Base-by-base conservation (phyloP, 169 alveolate species). In the Plasmodium billcollinsi region DNA sequence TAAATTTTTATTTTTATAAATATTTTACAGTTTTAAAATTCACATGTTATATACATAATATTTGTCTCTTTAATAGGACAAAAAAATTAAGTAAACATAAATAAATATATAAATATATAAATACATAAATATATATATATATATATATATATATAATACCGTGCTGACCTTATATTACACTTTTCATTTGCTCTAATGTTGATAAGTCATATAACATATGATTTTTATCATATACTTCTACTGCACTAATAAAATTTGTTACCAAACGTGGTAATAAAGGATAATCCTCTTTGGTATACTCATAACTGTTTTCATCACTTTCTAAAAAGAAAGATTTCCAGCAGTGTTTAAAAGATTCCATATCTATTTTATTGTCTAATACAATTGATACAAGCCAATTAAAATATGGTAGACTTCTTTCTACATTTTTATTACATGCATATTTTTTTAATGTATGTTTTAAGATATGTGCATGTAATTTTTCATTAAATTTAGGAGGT, bases 371-470 rank as follows among this genome's bases (percentile, higher is more conserved):
- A 69, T 83, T 83, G 12, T 70, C 54, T 33, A 83, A 49, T 11
- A 52, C 91, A 14, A 29, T 63, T 0, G 91, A 56, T 29, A 83
- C n/a, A 9, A 83, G 66, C 91, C 91, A 83, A 62, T 63, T 58
- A 49, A 83, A 83, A 47, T 67, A 83, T 0, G 43, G 65, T 5
- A 45, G 24, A 69, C 91, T 83, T 39, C 61, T 83, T 69, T 83
- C 91, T 18, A 83, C 71, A 61, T 83, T 69, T 50, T 69, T 83
- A 62, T 83, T 83, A n/a, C 91, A 83, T n/a, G 91, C 91, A 62
- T 83, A 83, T 63, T 83, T 69, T 61, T 83, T 83, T 56, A 83
- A 62, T 29, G 91, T 83, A n/a, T 69, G 56, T 49, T 67, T 83
- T 69, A 83, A 69, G 39, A 83, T 83, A 12, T 69, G 29, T n/a